Conservation (phyloP, 305 asterid species). For the Nicotiana rustica region DNA sequence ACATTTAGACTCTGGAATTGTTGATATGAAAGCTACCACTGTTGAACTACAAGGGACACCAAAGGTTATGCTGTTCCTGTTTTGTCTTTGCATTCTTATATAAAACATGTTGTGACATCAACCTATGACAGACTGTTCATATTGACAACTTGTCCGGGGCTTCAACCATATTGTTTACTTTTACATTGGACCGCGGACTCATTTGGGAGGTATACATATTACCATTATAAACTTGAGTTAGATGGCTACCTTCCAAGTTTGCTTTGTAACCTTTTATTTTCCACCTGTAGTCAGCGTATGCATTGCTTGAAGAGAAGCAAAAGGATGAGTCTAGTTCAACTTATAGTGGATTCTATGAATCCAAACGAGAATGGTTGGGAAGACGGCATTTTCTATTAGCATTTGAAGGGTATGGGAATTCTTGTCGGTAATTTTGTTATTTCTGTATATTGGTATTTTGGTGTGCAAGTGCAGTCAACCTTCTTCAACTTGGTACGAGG, state of each 20-base stretch:
- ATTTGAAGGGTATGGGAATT: slow-evolving; percentile 69
- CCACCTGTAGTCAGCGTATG: slow-evolving; percentile 73
- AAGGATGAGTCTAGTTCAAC: slow-evolving; percentile 70
- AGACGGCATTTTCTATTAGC: slow-evolving; percentile 83
- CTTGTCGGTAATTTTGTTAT: slow-evolving; percentile 2
- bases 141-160: slow-evolving; percentile 95
- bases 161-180: slow-evolving; percentile 85
- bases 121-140: slow-evolving; percentile 83
- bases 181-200: slow-evolving; percentile 91
- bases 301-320: slow-evolving; percentile 82
- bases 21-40: slow-evolving; percentile 84
- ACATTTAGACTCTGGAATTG: slow-evolving; percentile 93
- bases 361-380: slow-evolving; percentile 99
- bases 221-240: slow-evolving; percentile 14
- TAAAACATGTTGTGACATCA: slow-evolving; percentile 43
- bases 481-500: neutral
- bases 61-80: slow-evolving; percentile 61
- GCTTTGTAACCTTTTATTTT: slow-evolving; percentile 21
- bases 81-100: slow-evolving; percentile 44
- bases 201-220: slow-evolving; percentile 81
- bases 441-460: slow-evolving; percentile 13
- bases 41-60: slow-evolving; percentile 80
- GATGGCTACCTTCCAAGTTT: neutral
- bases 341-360: slow-evolving; percentile 81
- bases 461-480: slow-evolving; percentile 7